Evolutionary conservation across 169 alveolate genomes (phyloP).

Genomic region (Gregarina niphandrodes): DNA sequence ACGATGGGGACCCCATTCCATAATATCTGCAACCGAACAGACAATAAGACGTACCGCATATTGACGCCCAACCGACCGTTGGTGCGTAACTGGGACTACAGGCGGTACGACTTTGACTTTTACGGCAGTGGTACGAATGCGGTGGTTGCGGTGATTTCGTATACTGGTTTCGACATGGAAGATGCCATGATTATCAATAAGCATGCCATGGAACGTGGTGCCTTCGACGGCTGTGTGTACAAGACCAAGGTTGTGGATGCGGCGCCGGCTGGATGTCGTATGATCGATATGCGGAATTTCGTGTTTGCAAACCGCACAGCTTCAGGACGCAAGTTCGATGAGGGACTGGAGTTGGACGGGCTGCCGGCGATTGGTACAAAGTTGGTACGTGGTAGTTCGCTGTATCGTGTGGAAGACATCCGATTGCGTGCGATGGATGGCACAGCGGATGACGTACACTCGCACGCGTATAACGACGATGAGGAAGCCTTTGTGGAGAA

Average conservation of each 20-base stretch:
- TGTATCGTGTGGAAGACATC: conserved; percentile 16
- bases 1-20: conserved; percentile 96
- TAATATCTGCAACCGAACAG: conserved; percentile 73
- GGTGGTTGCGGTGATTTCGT: conserved; percentile 93
- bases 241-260: conserved; percentile 61
- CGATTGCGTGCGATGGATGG: background rate
- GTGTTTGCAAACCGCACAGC: conserved; percentile 20
- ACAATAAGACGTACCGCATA: conserved; percentile 59
- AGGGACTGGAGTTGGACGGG: conserved; percentile 50
- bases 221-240: conserved; percentile 85
- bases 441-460: conserved; percentile 7
- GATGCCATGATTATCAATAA: conserved; percentile 97
- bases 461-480: conserved; percentile 28
- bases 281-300: conserved; percentile 20
- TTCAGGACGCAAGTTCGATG: conserved; percentile 18
- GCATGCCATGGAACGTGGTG: conserved; percentile 93
- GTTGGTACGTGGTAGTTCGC: conserved; percentile 35
- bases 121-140: conserved; percentile 97
- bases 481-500: conserved; percentile 36
- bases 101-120: conserved; percentile 68
- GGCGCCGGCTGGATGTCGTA: conserved; percentile 13
- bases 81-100: conserved; percentile 74
- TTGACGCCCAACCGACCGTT: conserved; percentile 90
- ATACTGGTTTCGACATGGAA: conserved; percentile 97
- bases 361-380: conserved; percentile 50